Evolutionary conservation across 2,329 filamentous ascomycete species (phyloP).

Genomic region (Cercospora berteroae): DNA sequence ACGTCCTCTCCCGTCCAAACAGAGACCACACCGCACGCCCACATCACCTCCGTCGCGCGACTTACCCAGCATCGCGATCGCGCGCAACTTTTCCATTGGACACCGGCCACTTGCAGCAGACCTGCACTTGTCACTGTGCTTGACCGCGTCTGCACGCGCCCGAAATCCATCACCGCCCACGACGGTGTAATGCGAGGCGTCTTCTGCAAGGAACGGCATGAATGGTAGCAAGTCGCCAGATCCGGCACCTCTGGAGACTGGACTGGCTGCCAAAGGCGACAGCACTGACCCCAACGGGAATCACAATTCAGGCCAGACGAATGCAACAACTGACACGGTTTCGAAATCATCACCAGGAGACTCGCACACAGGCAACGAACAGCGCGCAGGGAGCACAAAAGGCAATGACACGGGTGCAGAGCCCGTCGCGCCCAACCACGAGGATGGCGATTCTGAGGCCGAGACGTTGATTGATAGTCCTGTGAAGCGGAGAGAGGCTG

Average conservation of each 20-base stretch:
- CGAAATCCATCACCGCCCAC: constrained; percentile 3
- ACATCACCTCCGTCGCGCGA: background rate
- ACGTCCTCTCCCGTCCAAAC: background rate
- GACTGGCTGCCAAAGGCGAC: background rate
- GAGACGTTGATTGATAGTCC: constrained; percentile 50
- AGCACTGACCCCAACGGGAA: constrained; percentile 12
- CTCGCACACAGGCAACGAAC: constrained; percentile 18
- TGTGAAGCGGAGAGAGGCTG: constrained; percentile 41
- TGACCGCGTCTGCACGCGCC: constrained; percentile 7
- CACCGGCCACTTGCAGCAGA: background rate
- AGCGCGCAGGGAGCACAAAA: constrained; percentile 5
- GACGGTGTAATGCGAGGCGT: constrained; percentile 16
- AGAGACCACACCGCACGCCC: constrained; percentile 1
- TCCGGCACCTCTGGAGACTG: constrained; percentile 22
- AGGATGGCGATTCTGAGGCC: constrained; percentile 49
- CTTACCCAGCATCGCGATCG: background rate
- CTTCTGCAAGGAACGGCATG: constrained; percentile 27
- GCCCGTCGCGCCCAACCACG: constrained; percentile 16
- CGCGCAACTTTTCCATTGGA: background rate
- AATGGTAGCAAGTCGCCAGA: constrained; percentile 34
- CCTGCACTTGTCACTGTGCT: background rate
- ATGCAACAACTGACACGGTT: background rate
- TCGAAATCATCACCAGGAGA: constrained; percentile 14
- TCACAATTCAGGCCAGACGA: constrained; percentile 5
- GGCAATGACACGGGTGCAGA: constrained; percentile 9